Percentiles rank a stretch among this genome's conserved stretches.
Conservation (phyloP, 495 filamentous ascomycete species). For the Talaromyces trachyspermus region DNA sequence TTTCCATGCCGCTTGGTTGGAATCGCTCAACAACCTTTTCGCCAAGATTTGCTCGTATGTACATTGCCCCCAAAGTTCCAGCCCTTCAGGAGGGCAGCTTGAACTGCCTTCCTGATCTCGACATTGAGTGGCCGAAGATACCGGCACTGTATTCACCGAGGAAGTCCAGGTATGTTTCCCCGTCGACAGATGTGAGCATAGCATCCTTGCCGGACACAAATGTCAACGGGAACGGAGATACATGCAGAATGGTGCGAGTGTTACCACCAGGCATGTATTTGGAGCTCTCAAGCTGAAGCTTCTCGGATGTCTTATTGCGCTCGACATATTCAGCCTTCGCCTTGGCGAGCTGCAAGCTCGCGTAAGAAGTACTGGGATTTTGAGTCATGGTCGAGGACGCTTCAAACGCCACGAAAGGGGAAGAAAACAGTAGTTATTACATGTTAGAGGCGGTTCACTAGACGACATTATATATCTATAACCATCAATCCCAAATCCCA, state of each 20-base stretch:
- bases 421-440: too few species aligned
- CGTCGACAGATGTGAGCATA: conserved; percentile 30
- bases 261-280: conserved; percentile 51
- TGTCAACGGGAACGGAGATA: conserved; percentile 48
- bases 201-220: conserved; percentile 32
- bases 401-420: too few species aligned
- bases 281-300: conserved; percentile 29
- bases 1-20: conserved; percentile 18
- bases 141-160: conserved; percentile 38
- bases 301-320: conserved; percentile 25
- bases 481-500: too few species aligned
- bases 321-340: conserved; percentile 15
- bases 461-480: too few species aligned
- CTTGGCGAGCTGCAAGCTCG: too few species aligned
- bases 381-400: too few species aligned
- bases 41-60: conserved; percentile 22
- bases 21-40: conserved; percentile 19
- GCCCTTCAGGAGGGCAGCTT: conserved; percentile 14
- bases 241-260: conserved; percentile 50
- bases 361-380: too few species aligned
- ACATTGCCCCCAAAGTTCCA: conserved; percentile 25
- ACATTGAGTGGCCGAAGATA: conserved; percentile 41
- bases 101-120: conserved; percentile 24
- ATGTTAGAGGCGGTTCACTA: too few species aligned
- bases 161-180: conserved; percentile 37